These are phyloP conservation scores for Xylariaceae sp. DNA, from an alignment of 2,329 filamentous ascomycete species.

Conservation along the genomic window DNA sequence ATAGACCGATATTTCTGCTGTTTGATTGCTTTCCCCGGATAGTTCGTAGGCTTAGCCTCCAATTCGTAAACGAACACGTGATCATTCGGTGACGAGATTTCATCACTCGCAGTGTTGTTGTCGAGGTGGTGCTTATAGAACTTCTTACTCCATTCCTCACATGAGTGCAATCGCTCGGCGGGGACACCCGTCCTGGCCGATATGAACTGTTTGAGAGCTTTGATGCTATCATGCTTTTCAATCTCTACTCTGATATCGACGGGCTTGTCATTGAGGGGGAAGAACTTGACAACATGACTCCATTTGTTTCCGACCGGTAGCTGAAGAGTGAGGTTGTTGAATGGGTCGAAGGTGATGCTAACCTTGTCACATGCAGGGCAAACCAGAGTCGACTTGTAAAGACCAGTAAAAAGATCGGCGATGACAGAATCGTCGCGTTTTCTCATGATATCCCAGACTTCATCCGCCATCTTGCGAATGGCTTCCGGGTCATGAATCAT, in stretches of 20 bases:
- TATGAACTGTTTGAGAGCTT: conserved; percentile 64
- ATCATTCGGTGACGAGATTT: conserved; percentile 59
- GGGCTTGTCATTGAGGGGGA: conserved; percentile 68
- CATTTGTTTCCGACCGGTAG: conserved; percentile 83
- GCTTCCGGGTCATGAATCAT: conserved; percentile 81
- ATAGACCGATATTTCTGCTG: conserved; percentile 47
- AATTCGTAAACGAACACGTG: conserved; percentile 72
- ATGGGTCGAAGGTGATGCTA: conserved; percentile 98
- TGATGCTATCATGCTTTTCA: conserved; percentile 69
- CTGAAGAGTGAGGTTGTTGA: conserved; percentile 89
- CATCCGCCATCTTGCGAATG: conserved; percentile 78
- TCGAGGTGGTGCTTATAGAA: conserved; percentile 88
- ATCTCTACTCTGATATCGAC: conserved; percentile 74
- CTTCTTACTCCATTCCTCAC: conserved; percentile 76
- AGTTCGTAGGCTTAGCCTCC: conserved; percentile 75
- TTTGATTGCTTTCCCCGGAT: conserved; percentile 46
- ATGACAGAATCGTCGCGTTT: conserved; percentile 92
- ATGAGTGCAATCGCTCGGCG: conserved; percentile 65
- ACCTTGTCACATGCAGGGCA: conserved; percentile 91
- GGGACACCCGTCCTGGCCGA: conserved; percentile 64
- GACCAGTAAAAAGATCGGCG: conserved; percentile 90
- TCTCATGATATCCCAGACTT: conserved; percentile 89
- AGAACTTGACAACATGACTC: conserved; percentile 70
- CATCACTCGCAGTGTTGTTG: conserved; percentile 61
- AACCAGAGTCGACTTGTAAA: conserved; percentile 96